These are phyloP conservation scores for Bipolaris victoriae DNA, from an alignment of 2,329 filamentous ascomycete genomes.

Conservation along the genomic window DNA sequence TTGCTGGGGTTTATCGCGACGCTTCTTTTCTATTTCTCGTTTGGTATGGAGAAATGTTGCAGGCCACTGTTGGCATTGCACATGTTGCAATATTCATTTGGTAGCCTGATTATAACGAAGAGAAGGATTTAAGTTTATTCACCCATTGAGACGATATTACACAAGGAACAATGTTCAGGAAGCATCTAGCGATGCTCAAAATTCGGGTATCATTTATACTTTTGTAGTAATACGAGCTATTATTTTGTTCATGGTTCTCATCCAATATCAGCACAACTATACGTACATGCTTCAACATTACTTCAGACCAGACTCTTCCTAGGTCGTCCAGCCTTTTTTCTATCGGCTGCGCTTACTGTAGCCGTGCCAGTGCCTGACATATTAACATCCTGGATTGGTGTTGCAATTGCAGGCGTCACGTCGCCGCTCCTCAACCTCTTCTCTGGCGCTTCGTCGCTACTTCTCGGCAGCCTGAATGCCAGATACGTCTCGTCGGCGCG, in stretches of 20 bases:
- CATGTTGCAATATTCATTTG: not conserved
- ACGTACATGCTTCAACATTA: not conserved
- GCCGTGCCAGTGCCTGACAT: conserved; percentile 19
- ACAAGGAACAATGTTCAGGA: not conserved
- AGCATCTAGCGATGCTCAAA: not conserved
- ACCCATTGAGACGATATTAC: not conserved
- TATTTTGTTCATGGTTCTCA: not conserved
- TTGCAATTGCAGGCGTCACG: conserved; percentile 28
- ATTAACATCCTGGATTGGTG: conserved; percentile 25
- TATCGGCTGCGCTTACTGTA: conserved; percentile 17
- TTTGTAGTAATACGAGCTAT: not conserved
- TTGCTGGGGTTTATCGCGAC: too few relatives aligned
- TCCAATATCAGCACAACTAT: not conserved
- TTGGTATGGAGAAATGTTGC: too few relatives aligned
- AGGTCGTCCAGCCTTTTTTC: conserved; percentile 34
- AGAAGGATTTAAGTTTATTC: not conserved
- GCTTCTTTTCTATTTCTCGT: too few relatives aligned
- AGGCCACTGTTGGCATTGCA: too few relatives aligned
- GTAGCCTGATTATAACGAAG: too few relatives aligned
- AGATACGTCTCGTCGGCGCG: conserved; percentile 62
- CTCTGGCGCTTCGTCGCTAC: conserved; percentile 36
- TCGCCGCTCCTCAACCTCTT: conserved; percentile 28
- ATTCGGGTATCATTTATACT: conserved; percentile 25
- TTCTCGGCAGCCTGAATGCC: conserved; percentile 60
- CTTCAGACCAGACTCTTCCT: conserved; percentile 32